Evolutionary conservation across 805 yeast species (phyloP), one percentile per base, ranked within the genome.

Genomic region (Candida manassasensis): DNA sequence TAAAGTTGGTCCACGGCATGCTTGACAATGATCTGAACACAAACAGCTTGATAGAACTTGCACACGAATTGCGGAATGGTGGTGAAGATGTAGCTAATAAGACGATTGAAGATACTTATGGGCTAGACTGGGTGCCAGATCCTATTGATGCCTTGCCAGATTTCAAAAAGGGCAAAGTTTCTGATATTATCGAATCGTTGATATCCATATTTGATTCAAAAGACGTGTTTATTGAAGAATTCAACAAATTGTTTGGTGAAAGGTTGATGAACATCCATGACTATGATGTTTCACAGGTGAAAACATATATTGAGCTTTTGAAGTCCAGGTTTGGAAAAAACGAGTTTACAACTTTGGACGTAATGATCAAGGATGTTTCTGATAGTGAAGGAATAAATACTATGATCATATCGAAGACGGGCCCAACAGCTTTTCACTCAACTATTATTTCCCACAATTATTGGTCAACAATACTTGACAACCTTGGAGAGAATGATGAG

Each of bases 71-170:
- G 9, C 58, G 62, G 35, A 42, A 43, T 12, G 43, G 56, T 13
- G 44, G 36, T 11, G 34, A 37, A 29, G 34, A 31, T 7, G 42
- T 39, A 18, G 30, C 34, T 7, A 33, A 10, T 3, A 25, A 32
- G 3, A 30, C 31, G 13, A 42, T 49, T 4, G 76, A 73, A 28
- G 76, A 70, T 26, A 50, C 64, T 32, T 45, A 63, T 8, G 79
- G 73, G 43, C 49, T 77, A 2, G 63, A 72, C 31, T 86, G 96
- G 96, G 55, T 56, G 6, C 96, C 96, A 0, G 95, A 85, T 46
- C 96, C 96, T 0, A 71, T 84, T 11, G 96, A 87, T 59, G 94
- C 96, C 0, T 71, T 88, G n/a, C 85, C 89, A 0, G 95, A 86
- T 54, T 87, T 84, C 60, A 71, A 75, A 29, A 75, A 76, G 40